These are phyloP conservation scores for Phytophthora aleatoria DNA, from an alignment of 352 stramenopile species.

Conservation along the genomic window DNA sequence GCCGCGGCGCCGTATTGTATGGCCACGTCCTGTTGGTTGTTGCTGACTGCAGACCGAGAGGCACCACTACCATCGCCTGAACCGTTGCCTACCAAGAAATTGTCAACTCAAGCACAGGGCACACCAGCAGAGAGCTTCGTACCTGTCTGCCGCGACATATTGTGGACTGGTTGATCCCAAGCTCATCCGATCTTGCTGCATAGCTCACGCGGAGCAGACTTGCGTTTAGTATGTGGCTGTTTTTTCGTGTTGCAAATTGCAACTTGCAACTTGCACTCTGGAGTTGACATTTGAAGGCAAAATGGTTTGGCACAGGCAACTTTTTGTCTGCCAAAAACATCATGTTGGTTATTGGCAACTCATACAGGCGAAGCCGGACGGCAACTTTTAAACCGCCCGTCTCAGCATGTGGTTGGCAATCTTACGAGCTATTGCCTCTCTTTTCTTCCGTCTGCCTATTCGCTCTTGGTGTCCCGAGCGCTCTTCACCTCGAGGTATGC, in stretches of 20 bases:
- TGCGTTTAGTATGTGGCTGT: conserved; percentile 7
- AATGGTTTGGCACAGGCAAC: not conserved
- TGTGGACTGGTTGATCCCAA: not conserved
- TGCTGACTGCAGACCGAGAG: not conserved
- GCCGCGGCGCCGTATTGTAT: conserved; percentile 2
- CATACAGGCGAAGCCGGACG: conserved; percentile 18
- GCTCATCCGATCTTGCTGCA: not conserved
- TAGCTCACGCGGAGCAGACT: conserved; percentile 14
- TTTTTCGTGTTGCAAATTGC: conserved; percentile 4
- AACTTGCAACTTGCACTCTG: not conserved
- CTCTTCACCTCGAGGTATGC: conserved; percentile 94
- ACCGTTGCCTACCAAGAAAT: conserved; percentile 14
- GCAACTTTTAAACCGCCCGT: not conserved
- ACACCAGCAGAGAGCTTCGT: not conserved
- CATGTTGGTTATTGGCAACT: conserved; percentile 24
- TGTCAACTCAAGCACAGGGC: conserved; percentile 13
- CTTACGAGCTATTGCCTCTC: not conserved
- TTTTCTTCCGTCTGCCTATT: conserved; percentile 24
- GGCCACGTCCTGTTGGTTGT: conserved; percentile 1
- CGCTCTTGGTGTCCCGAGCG: conserved; percentile 25
- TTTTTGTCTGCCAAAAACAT: conserved; percentile 8
- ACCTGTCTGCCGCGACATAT: conserved; percentile 7
- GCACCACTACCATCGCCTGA: not conserved
- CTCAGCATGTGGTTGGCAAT: conserved; percentile 33
- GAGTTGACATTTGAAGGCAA: no score